These are phyloP conservation scores for Candida insectorum DNA, from an alignment of 805 yeast species.

Conservation along the genomic window DNA sequence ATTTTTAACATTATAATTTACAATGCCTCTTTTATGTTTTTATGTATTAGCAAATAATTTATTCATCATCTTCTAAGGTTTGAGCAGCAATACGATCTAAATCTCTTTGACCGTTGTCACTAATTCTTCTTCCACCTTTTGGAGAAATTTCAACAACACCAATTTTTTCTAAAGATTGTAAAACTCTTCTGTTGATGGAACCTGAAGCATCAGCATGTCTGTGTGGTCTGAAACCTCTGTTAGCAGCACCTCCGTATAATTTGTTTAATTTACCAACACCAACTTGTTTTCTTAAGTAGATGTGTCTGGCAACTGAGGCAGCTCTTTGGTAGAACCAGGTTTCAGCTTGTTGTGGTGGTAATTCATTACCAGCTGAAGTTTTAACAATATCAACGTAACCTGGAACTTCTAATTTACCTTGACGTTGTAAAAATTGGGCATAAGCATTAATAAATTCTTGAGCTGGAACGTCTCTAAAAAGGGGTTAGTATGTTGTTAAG, in stretches of 20 bases:
- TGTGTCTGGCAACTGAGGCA: constrained; percentile 99
- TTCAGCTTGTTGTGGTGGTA: constrained; percentile 99
- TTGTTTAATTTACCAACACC: constrained; percentile 99
- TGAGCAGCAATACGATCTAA: constrained; percentile 99
- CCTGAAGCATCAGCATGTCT: constrained; percentile 99
- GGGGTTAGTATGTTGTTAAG: constrained; percentile 25
- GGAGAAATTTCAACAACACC: constrained; percentile 95
- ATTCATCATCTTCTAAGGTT: constrained; percentile 86
- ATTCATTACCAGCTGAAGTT: constrained; percentile 98
- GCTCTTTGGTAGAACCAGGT: constrained; percentile 99
- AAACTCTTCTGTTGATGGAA: constrained; percentile 96
- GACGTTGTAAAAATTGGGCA: constrained; percentile 99
- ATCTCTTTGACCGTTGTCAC: constrained; percentile 99
- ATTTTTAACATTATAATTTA: constrained; percentile 16
- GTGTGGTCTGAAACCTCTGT: constrained; percentile 99
- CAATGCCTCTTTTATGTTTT: constrained; percentile 16
- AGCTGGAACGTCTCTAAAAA: constrained; percentile 98
- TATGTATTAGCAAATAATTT: constrained; percentile 4
- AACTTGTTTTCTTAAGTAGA: constrained; percentile 98
- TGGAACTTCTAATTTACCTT: constrained; percentile 99
- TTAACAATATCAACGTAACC: constrained; percentile 99
- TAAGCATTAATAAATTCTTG: constrained; percentile 99
- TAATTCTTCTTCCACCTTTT: constrained; percentile 99
- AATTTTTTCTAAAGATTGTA: constrained; percentile 97
- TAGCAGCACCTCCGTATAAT: constrained; percentile 97